These are phyloP conservation scores for Cladochytrium replicatum DNA, from an alignment of 192 early-diverging fungal species.

Conservation along the genomic window DNA sequence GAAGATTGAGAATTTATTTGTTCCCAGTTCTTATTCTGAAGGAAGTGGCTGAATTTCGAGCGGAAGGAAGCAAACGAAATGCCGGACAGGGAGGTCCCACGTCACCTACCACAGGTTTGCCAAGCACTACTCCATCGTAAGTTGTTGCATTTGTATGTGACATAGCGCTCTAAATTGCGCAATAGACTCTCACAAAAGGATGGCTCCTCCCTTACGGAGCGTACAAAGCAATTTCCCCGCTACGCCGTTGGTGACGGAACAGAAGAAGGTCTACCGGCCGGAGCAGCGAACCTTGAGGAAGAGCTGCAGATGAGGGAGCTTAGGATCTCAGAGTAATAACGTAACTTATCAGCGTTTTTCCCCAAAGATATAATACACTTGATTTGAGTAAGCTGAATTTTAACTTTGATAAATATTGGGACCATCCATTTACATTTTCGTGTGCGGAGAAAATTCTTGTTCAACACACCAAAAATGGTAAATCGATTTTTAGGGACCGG, in stretches of 20 bases:
- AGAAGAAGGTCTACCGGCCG: constrained; percentile 13
- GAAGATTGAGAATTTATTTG: background rate
- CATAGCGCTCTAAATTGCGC: background rate
- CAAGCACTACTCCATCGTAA: constrained; percentile 12
- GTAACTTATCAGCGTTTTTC: too few species aligned
- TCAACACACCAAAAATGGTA: too few species aligned
- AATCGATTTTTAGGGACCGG: too few species aligned
- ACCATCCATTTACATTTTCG: too few species aligned
- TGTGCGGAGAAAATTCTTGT: too few species aligned
- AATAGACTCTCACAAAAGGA: background rate
- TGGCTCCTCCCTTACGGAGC: constrained; percentile 14
- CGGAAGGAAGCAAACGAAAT: constrained; percentile 6
- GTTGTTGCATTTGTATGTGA: background rate
- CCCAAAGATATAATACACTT: too few species aligned
- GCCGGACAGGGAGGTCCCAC: background rate
- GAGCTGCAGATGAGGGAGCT: constrained; percentile 21
- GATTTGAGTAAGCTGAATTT: too few species aligned
- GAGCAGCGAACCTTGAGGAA: constrained; percentile 25
- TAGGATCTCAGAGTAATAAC: constrained; percentile 7
- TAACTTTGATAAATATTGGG: too few species aligned
- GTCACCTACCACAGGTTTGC: constrained; percentile 12
- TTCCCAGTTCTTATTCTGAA: constrained; percentile 30
- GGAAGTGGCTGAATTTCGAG: constrained; percentile 26
- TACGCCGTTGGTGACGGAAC: constrained; percentile 8
- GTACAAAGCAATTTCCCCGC: constrained; percentile 4